Percentiles rank a stretch among this genome's conserved stretches.
These are phyloP conservation scores for Termitomyces titanicus DNA, from an alignment of 768 basidiomycete genomes.

Conservation along the genomic window DNA sequence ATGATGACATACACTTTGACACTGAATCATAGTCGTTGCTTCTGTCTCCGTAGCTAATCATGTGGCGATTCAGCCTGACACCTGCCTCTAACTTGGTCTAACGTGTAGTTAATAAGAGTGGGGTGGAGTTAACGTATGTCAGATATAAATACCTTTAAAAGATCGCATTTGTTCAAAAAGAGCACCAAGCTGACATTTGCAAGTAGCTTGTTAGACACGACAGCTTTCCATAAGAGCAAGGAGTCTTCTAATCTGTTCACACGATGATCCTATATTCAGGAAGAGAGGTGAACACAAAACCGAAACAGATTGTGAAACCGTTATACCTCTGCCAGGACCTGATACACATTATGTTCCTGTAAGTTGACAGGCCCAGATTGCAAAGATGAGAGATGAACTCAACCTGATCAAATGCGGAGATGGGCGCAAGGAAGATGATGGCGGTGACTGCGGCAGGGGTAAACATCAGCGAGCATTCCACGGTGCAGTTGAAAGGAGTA, in stretches of 20 bases:
- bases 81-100: slow-evolving; percentile 77
- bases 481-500: not conserved
- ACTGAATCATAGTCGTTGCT: slow-evolving; percentile 79
- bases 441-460: slow-evolving; percentile 59
- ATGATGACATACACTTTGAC: slow-evolving; percentile 56
- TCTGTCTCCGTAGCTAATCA: slow-evolving; percentile 68
- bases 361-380: slow-evolving; percentile 2
- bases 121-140: not conserved
- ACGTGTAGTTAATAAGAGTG: not conserved
- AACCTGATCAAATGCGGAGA: slow-evolving; percentile 82
- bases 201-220: slow-evolving; percentile 72
- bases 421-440: slow-evolving; percentile 86
- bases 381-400: slow-evolving; percentile 9
- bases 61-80: slow-evolving; percentile 64
- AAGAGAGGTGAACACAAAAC: slow-evolving; percentile 9
- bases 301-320: slow-evolving; percentile 5
- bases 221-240: slow-evolving; percentile 65
- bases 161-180: slow-evolving; percentile 80
- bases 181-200: slow-evolving; percentile 73
- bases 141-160: slow-evolving; percentile 51
- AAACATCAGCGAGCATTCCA: slow-evolving; percentile 1
- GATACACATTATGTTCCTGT: slow-evolving; percentile 11
- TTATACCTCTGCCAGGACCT: slow-evolving; percentile 68
- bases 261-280: slow-evolving; percentile 49
- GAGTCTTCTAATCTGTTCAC: slow-evolving; percentile 83